Evolutionary conservation across 345 rosid species (phyloP), one percentile per base, ranked within the genome.

Genomic region (Murraya paniculata): DNA sequence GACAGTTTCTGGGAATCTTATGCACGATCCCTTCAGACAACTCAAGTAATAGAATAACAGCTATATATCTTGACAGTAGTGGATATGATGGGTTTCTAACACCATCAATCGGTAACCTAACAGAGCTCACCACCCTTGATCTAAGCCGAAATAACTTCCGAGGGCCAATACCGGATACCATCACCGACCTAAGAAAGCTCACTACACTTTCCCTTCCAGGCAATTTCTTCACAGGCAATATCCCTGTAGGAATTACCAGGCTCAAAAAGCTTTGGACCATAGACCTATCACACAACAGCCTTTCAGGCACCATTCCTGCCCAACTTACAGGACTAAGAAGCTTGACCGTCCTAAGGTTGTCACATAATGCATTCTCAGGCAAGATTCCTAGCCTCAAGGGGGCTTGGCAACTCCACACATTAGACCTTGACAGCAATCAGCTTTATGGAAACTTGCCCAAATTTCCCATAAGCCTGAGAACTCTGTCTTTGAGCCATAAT

Each of bases 61-160:
- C 84, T 19, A 77, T 91, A 31, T 86, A 86, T 10, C 90, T 91
- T 6, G 93, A 91, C 62, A 79, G 83, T n/a, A 79, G 70, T 1
- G 87, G 90, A 14, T 88, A 91, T 75, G 94, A 91, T 28, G 92
- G 92, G 8, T 88, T 86, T 67, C 78, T 88, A n/a, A 22, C 87
- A 30, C 84, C 86, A 16, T 64, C 81, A 33, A 68, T 80, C 18
- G 91, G 94, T 7, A 87, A 85, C 84, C 73, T 91, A 9, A 85
- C 90, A 2, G 91, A 86, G 82, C 89, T 89, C 31, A 86, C 89
- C 59, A 73, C 76, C 60, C 88, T 89, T 14, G 70, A 81, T 70
- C 80, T 87, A 9, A 77, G 86, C 85, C 70, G 27, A 38, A 90
- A 88, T 81, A 81, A 81, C 27, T 90, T 91, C 78, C 81, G 92